Base-by-base conservation (phyloP, 768 basidiomycete species). In the Crassisporium funariophilum region DNA sequence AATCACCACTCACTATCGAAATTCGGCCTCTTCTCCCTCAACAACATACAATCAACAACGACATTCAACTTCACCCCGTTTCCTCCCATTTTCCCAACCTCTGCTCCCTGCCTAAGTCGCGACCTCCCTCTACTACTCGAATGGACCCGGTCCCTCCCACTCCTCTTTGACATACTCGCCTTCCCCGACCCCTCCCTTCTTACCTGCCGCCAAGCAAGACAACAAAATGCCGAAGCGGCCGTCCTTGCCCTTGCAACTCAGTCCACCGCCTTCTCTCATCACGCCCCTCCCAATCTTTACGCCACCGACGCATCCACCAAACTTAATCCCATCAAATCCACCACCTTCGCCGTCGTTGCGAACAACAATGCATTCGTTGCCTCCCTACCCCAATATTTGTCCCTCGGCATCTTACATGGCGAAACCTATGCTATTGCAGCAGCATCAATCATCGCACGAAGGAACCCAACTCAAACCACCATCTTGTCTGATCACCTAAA, bases 401-500 rank as follows among this genome's bases (percentile, higher is more conserved):
- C 27, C 7, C 7, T 29, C 8, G 27, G 27, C 8, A 13, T 29
- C 13, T 13, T 29, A 13, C 27, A 29, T 29, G 27, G 27, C 13
- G 27, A 29, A 29, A 13, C 27, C 13, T 29, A 29, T 29, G 27
- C 27, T 13, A 29, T 29, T 29, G 27, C 27, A 29, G 27, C 27
- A 7, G 27, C 27, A 29, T 29, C 27, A 7, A 13, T 29, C 13
- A 7, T 29, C 13, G 27, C 27, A 29, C 13, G 27, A 7, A 7
- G 13, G 13, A 7, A 13, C 27, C 27, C 7, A 29, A 13, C 27
- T 13, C 27, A 29, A 13, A 29, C 27, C 27, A 13, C 19, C 4
- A 25, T 42, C 15, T 42, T n/a, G n/a, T 35, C 47, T 16, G 40
- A 48, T 24, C 40, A 48, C 15, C 47, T 35, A 13, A 41, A 41